Base-by-base conservation (phyloP, 495 filamentous ascomycete genomes). In the Choiromyces venosus region DNA sequence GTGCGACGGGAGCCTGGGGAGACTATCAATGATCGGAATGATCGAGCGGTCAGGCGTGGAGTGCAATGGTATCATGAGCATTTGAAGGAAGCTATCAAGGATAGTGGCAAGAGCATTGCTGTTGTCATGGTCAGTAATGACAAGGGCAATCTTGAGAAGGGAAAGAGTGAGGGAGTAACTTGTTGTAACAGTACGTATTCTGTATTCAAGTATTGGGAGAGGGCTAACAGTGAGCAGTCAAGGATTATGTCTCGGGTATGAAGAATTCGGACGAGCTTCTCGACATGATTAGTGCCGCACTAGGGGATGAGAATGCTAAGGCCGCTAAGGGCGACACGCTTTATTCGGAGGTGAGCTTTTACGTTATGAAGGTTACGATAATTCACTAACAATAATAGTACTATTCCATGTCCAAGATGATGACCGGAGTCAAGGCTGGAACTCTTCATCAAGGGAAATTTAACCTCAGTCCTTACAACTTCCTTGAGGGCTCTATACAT, bases 401-500 rank as follows among this genome's bases (percentile, higher is more conserved):
- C 79, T 92, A 88, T 65, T 90, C 89, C 7, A 85, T 94, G 83
- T 97, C 96, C n/a, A 97, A 92, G 83, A 91, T 97, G 87, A 92
- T 92, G 86, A 99, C 95, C 37, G 93, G 93, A 0, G 84, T 97
- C 68, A 93, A 93, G 82, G 89, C 88, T 29, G 93, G 93, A 16
- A 90, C 90, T 35, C 83, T 99, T 64, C 95, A 98, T 82, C 94
- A 98, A 82, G 95, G 95, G 52, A 89, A 91, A 21, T 99, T 96
- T 84, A 97, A 94, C 78, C 92, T 98, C 36, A 98, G 95, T 14
- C 92, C 93, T 10, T 99, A 98, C 85, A 98, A 99, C 82, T 98
- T 97, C 79, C 85, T 98, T 38, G 96, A 98, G 82, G 96, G 92
- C 12, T 92, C 92, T 16, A 90, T 98, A 66, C 90, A 92, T 78